Conservation (phyloP, 2,329 filamentous ascomycete genomes). For the Colletotrichum plurivorum region DNA sequence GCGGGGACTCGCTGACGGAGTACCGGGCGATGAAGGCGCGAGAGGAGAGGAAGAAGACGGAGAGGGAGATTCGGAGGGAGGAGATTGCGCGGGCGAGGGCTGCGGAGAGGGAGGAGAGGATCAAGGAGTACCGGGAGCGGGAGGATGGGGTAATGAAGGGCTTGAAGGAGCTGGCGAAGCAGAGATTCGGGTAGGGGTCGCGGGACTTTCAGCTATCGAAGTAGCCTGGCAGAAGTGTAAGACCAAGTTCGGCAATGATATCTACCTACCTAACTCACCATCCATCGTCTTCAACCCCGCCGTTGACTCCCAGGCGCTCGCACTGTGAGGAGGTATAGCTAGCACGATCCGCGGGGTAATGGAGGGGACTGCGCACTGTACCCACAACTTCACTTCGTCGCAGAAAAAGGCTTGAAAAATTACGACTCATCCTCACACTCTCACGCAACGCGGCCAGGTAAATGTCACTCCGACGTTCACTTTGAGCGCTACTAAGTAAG, state of each 20-base stretch:
- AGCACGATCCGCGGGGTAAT: constrained; percentile 4
- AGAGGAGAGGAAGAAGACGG: constrained; percentile 82
- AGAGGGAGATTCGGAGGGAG: constrained; percentile 86
- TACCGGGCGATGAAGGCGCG: constrained; percentile 77
- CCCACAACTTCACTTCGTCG: constrained; percentile 33
- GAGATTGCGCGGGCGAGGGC: constrained; percentile 81
- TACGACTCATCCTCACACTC: constrained; percentile 25
- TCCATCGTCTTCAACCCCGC: too few relatives aligned
- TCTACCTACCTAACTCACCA: too few relatives aligned
- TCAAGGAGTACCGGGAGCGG: constrained; percentile 78
- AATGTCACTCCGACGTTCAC: neutral
- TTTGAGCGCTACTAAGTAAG: neutral
- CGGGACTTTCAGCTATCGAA: neutral
- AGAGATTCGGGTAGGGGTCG: constrained; percentile 78
- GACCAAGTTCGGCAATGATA: neutral
- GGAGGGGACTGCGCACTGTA: constrained; percentile 27
- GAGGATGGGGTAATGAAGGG: constrained; percentile 90
- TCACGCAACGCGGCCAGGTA: neutral
- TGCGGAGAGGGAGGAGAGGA: constrained; percentile 84
- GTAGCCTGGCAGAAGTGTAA: neutral
- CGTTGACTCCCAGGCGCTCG: neutral
- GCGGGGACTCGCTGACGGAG: constrained; percentile 74
- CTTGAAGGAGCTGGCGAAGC: constrained; percentile 82
- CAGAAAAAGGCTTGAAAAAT: constrained; percentile 19
- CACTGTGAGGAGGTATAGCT: neutral